phyloP scores from a whole-genome alignment of 202 grass and related monocot genomes.

The Schoenoplectus tabernaemontani region DNA sequence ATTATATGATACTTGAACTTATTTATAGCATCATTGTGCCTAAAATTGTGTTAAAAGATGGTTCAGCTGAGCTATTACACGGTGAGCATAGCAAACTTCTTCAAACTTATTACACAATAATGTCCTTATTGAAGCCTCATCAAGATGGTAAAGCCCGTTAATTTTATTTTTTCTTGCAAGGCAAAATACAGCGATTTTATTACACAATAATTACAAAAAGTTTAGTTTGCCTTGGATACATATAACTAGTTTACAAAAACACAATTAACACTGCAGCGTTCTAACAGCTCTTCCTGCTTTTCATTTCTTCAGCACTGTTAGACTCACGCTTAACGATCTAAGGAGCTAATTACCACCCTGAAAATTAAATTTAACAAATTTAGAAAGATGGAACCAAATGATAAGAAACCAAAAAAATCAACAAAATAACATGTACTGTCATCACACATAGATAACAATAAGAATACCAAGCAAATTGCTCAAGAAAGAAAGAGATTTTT shows the following conservation, averaged over 20 bases:
- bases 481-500: too few species aligned
- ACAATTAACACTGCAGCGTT: background rate
- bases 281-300: slow-evolving; percentile 9
- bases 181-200: background rate
- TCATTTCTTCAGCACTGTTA: background rate
- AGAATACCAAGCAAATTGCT: too few species aligned
- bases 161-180: background rate
- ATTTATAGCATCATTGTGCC: too few species aligned
- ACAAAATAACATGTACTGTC: too few species aligned
- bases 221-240: background rate
- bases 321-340: background rate
- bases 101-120: background rate
- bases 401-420: too few species aligned
- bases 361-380: background rate
- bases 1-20: background rate
- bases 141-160: background rate
- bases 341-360: slow-evolving; percentile 19
- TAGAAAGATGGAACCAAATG: background rate
- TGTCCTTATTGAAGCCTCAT: background rate
- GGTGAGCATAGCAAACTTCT: background rate
- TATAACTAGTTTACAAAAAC: slow-evolving; percentile 1
- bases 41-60: background rate
- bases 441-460: too few species aligned
- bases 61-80: background rate
- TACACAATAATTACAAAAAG: slow-evolving; percentile 10